Percentiles rank a stretch among this genome's conserved stretches.
Conservation (phyloP, 2,329 filamentous ascomycete genomes). For the Fusarium avenaceum region DNA sequence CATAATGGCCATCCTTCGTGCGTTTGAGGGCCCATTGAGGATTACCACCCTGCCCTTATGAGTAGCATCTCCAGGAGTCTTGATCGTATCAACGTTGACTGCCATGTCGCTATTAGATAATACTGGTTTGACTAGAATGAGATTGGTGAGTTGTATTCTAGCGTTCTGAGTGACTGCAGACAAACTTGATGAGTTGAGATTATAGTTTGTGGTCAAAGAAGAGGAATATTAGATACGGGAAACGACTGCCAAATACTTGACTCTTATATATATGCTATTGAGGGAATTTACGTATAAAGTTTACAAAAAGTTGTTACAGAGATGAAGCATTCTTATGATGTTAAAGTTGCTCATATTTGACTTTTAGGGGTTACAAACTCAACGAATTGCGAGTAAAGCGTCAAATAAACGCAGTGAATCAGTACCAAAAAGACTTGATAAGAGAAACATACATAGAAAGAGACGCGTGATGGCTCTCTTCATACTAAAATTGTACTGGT, state of each 20-base stretch:
- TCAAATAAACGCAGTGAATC: not conserved
- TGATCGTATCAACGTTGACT: not conserved
- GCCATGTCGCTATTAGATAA: not conserved
- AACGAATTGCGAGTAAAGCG: not conserved
- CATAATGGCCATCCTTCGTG: conserved; percentile 13
- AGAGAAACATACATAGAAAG: not conserved
- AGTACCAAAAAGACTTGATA: not conserved
- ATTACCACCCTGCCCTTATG: conserved; percentile 26
- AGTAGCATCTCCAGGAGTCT: not conserved
- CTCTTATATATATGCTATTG: too few relatives aligned
- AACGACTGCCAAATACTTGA: not conserved
- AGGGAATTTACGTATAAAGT: not conserved
- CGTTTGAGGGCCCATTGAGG: conserved; percentile 23
- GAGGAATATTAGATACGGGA: not conserved
- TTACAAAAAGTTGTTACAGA: not conserved
- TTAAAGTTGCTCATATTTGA: not conserved
- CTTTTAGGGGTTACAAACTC: not conserved
- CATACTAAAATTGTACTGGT: not conserved
- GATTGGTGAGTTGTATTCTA: not conserved
- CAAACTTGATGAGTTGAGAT: not conserved
- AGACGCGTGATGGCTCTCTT: not conserved
- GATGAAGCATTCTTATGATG: not conserved
- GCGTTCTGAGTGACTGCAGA: not conserved
- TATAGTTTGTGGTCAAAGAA: not conserved
- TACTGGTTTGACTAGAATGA: not conserved